These are phyloP conservation scores for Hypoxylon cercidicola DNA, from an alignment of 495 filamentous ascomycete species.

Conservation along the genomic window DNA sequence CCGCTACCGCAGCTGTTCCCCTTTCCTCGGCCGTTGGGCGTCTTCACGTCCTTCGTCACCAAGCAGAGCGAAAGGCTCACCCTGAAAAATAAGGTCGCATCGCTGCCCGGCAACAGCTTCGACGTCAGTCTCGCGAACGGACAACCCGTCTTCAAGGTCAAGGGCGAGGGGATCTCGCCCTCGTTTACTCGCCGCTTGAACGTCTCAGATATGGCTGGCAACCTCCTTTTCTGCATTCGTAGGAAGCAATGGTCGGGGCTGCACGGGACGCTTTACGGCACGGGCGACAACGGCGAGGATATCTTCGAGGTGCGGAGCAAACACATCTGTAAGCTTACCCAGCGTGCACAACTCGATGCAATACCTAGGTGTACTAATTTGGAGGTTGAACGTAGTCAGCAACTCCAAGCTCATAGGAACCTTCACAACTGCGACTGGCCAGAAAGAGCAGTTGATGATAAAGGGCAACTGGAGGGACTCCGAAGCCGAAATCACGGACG, in stretches of 20 bases:
- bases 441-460: slow-evolving; percentile 49
- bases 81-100: slow-evolving; percentile 66
- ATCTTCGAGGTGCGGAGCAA: slow-evolving; percentile 63
- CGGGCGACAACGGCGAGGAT: slow-evolving; percentile 53
- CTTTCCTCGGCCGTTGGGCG: slow-evolving; percentile 51
- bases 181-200: slow-evolving; percentile 56
- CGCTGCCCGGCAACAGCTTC: slow-evolving; percentile 67
- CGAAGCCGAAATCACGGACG: slow-evolving; percentile 59
- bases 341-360: background rate
- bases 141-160: slow-evolving; percentile 60
- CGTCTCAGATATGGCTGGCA: slow-evolving; percentile 56
- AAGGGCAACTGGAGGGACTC: slow-evolving; percentile 64
- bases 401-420: slow-evolving; percentile 59
- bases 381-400: slow-evolving; percentile 46
- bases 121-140: slow-evolving; percentile 60
- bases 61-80: slow-evolving; percentile 58
- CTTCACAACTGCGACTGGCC: slow-evolving; percentile 54
- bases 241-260: slow-evolving; percentile 62
- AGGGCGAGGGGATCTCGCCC: slow-evolving; percentile 59
- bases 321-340: slow-evolving; percentile 55
- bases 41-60: slow-evolving; percentile 62
- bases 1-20: slow-evolving; percentile 44
- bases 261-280: slow-evolving; percentile 59
- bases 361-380: slow-evolving; percentile 1
- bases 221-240: slow-evolving; percentile 62